Base-by-base conservation (phyloP, 2,329 filamentous ascomycete genomes). In the Orbilia quercus region DNA sequence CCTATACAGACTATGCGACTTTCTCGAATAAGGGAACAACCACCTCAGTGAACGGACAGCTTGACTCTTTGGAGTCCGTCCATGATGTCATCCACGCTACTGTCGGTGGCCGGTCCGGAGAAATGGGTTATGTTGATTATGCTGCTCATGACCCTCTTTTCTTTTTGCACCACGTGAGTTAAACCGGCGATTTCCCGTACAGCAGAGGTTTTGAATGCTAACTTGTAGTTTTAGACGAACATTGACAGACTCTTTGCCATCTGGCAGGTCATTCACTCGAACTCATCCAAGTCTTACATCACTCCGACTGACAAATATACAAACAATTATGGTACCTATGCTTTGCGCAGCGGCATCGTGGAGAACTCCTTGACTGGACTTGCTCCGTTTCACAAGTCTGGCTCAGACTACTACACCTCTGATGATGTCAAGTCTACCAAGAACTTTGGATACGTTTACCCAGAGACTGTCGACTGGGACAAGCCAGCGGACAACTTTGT, bases 121-220 rank as follows among this genome's bases (percentile, higher is more conserved):
- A 73, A 44, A 74, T 74, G 86, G 86, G 85, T 36, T 90, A 87
- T 80, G 87, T 88, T 44, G 87, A 88, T 16, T 89, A 90, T 76
- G 90, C 91, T 0, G 86, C 89, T 0, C 94, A 91, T 78, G 91
- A 95, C 78, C 90, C 91, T 0, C 82, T 91, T 7, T 92, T 93
- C 80, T 90, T 89, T 80, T 81, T 93, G 9, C 90, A 93, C 77
- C 91, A 94, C 77, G 63, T 67, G 34, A 45, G 63, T 20, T 53
- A 11, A 34, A 47, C 42, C 38, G 38, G 7, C 7, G 6, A 22
- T 1, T 5, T n/a, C 3, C 18, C 23, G 18, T 7, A 9, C 18
- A n/a, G n/a, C n/a, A n/a, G n/a, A n/a, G n/a, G n/a, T n/a, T n/a
- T 34, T 18, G 18, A 14, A 14, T 0, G 11, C 48, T 42, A 25